Evolutionary conservation across 1,284 basidiomycete species (phyloP), one percentile per base, ranked within the genome.

Genomic region (Malassezia furfur): DNA sequence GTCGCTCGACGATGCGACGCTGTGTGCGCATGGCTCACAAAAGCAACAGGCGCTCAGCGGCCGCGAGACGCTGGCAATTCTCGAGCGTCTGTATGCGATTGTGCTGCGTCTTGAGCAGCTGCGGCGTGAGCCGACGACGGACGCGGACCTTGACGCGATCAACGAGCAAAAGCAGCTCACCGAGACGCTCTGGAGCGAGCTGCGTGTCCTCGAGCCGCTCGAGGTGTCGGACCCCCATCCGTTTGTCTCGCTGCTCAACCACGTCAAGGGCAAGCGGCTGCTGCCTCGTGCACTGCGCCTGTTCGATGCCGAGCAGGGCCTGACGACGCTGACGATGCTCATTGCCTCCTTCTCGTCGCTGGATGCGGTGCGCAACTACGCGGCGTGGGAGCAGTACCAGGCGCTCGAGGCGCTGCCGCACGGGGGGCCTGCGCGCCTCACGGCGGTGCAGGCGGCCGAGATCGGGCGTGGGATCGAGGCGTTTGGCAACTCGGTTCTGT

Each of bases 221-320:
- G 90, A 91, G 72, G 86, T 88, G 35, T 91, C 89, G 85, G 88
- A 87, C 60, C 93, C 93, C 5, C 94, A 98, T 78, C 94, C 94
- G 0, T 96, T 99, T 78, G 85, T 98, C 65, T 90, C 91, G 1
- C 80, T 99, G 39, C 80, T 99, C 44, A 83, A 82, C 34, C 85
- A 88, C 2, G 81, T 84, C 63, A 99, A 99, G 77, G 94, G 94
- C 57, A 96, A 96, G 79, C 84, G 85, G 59, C 81, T 99, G 19
- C 80, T 99, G 38, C 87, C 90, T 3, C 85, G 94, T 35, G 82
- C 91, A 4, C 84, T 88, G 17, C 85, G 91, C n/a, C 86, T 91
- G 67, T 80, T 98, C 22, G 82, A 81, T 60, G 80, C 82, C 31
- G 81, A 87, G 59, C 86, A 88, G 70, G 85, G 87, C 77, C 82